These are phyloP conservation scores for Suhomyces taliae DNA, from an alignment of 1,139 yeast genomes.

Conservation along the genomic window DNA sequence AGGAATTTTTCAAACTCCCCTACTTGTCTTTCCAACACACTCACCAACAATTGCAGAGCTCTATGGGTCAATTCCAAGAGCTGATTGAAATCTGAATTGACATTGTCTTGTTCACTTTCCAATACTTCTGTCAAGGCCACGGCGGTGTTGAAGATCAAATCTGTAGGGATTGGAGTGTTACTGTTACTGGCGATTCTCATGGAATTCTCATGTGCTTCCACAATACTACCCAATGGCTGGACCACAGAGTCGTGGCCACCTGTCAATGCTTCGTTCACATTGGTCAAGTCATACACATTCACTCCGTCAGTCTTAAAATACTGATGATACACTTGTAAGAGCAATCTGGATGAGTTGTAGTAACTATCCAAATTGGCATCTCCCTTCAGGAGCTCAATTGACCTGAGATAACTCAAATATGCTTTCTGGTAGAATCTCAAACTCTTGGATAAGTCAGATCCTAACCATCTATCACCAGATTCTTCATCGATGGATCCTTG, in stretches of 20 bases:
- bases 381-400: constrained; percentile 23
- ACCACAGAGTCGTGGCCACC: constrained; percentile 36
- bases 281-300: constrained; percentile 32
- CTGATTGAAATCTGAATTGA: constrained; percentile 12
- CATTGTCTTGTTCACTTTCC: constrained; percentile 33
- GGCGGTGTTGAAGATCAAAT: constrained; percentile 47
- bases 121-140: constrained; percentile 49
- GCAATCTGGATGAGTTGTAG: constrained; percentile 50
- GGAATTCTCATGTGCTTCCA: constrained; percentile 41
- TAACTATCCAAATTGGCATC: constrained; percentile 33
- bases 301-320: constrained; percentile 48
- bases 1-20: constrained; percentile 29
- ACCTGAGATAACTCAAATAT: constrained; percentile 33
- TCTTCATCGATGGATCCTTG: constrained; percentile 53
- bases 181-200: constrained; percentile 20
- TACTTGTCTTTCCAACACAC: constrained; percentile 24
- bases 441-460: constrained; percentile 54
- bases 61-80: constrained; percentile 20
- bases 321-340: constrained; percentile 49
- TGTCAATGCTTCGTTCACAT: constrained; percentile 42
- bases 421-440: constrained; percentile 55
- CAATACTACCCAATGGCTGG: constrained; percentile 34
- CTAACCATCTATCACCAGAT: constrained; percentile 59
- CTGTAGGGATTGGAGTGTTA: constrained; percentile 28
- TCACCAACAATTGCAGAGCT: constrained; percentile 19